A percentile compares a stretch with the other conserved stretches of the same genome.
Evolutionary conservation across 2,329 filamentous ascomycete species (phyloP).

Genomic region (Alternaria panax): DNA sequence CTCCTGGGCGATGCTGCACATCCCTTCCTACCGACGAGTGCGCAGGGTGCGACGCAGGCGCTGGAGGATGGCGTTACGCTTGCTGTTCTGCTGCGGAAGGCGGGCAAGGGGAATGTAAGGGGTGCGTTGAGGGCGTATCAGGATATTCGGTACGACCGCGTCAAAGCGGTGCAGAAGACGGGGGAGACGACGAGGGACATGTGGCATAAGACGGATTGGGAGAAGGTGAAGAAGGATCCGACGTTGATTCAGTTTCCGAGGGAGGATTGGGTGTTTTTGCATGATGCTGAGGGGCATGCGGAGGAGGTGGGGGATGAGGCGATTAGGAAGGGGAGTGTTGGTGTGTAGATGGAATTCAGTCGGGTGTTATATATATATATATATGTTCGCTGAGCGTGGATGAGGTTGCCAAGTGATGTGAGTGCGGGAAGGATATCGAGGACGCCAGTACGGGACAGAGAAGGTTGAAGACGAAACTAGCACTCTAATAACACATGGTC

Average conservation of each 20-base stretch:
- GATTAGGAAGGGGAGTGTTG: slow-evolving; percentile 26
- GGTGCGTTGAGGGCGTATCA: slow-evolving; percentile 44
- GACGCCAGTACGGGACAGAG: background rate
- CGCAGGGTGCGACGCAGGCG: slow-evolving; percentile 63
- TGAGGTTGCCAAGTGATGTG: background rate
- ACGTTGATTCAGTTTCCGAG: slow-evolving; percentile 40
- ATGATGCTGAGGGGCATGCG: slow-evolving; percentile 41
- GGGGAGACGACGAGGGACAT: slow-evolving; percentile 45
- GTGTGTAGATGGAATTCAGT: background rate
- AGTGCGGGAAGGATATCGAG: background rate
- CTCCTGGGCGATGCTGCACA: slow-evolving; percentile 64
- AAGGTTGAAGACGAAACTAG: background rate
- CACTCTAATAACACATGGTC: background rate
- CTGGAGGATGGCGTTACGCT: slow-evolving; percentile 57
- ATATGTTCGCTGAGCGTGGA: accelerated
- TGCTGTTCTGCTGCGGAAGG: slow-evolving; percentile 34
- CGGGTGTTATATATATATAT: background rate
- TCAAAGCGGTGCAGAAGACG: slow-evolving; percentile 45
- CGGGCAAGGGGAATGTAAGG: slow-evolving; percentile 40
- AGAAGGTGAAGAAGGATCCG: slow-evolving; percentile 42
- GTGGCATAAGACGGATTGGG: slow-evolving; percentile 48
- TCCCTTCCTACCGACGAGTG: slow-evolving; percentile 62
- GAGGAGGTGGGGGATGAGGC: slow-evolving; percentile 40
- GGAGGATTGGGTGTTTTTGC: slow-evolving; percentile 44
- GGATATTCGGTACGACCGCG: slow-evolving; percentile 44